Conservation (phyloP, 2,329 filamentous ascomycete genomes). For the Aspergillus caelatus region DNA sequence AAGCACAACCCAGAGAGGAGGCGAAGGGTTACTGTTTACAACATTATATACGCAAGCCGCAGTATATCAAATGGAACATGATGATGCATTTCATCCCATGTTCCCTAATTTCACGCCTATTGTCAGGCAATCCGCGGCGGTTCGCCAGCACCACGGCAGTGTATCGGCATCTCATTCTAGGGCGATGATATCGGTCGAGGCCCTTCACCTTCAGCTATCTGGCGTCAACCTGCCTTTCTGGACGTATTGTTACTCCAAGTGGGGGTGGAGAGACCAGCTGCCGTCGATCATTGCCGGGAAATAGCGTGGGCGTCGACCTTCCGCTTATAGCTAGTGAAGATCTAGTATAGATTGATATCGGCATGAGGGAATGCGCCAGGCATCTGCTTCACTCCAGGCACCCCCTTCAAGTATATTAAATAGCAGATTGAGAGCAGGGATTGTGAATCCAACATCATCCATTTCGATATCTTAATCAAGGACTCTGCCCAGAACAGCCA, state of each 20-base stretch:
- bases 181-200: not conserved
- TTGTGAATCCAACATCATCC: not conserved
- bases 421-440: not conserved
- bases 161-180: not conserved
- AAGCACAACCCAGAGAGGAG: not conserved
- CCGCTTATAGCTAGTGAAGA: not conserved
- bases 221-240: not conserved
- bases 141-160: not conserved
- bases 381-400: not conserved
- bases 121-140: not conserved
- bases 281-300: not conserved
- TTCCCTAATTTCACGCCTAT: too few species aligned
- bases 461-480: not conserved
- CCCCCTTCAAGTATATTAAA: not conserved
- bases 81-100: not conserved
- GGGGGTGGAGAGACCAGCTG: not conserved
- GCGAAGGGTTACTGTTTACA: not conserved
- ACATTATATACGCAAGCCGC: not conserved
- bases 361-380: not conserved
- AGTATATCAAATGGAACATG: not conserved
- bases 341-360: not conserved
- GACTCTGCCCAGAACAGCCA: not conserved
- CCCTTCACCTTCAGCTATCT: not conserved
- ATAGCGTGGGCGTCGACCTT: not conserved
- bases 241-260: not conserved